phyloP scores from a whole-genome alignment of 1,284 basidiomycete genomes.

The Polyporus tsugae region DNA sequence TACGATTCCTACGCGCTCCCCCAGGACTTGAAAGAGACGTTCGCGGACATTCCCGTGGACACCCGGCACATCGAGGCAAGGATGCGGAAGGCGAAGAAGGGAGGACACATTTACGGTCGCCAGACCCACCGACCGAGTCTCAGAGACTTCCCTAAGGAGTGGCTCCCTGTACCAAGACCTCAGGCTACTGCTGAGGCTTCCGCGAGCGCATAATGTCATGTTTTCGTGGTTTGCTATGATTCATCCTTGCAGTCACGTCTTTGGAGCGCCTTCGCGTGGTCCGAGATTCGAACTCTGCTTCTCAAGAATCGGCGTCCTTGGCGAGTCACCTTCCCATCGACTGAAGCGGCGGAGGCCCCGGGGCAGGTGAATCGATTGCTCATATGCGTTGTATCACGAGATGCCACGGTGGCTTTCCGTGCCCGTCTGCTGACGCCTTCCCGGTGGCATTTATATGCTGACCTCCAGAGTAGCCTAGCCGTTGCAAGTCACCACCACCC shows the following conservation, averaged over 20 bases:
- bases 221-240: conserved; percentile 13
- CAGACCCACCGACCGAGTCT: conserved; percentile 68
- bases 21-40: conserved; percentile 60
- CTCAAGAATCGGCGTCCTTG: background rate
- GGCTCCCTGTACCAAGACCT: conserved; percentile 60
- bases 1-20: conserved; percentile 14
- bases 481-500: background rate
- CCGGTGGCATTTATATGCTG: background rate
- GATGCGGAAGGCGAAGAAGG: conserved; percentile 72
- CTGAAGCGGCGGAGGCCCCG: background rate
- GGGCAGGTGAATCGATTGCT: background rate
- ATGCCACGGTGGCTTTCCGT: background rate
- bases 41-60: conserved; percentile 78
- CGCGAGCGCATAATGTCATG: conserved; percentile 30
- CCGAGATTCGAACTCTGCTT: background rate
- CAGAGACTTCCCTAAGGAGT: conserved; percentile 83
- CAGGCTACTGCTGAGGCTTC: conserved; percentile 21
- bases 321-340: background rate
- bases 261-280: background rate
- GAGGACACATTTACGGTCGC: conserved; percentile 68
- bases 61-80: conserved; percentile 78
- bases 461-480: background rate
- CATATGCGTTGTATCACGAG: background rate
- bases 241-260: background rate
- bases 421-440: background rate